Conservation (phyloP, 2,329 filamentous ascomycete species). For the Colletotrichum sojae region DNA sequence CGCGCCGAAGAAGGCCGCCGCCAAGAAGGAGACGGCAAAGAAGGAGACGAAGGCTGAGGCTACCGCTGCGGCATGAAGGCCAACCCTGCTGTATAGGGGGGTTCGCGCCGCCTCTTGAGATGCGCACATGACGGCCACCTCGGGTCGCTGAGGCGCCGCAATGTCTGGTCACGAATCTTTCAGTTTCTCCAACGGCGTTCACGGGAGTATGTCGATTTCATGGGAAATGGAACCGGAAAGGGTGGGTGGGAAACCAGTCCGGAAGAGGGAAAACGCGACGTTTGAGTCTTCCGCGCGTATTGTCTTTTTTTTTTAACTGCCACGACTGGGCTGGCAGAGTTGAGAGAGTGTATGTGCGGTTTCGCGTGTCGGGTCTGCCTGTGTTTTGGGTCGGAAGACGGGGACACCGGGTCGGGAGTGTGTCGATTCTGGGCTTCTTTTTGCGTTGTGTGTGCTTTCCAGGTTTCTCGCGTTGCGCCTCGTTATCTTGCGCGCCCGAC, state of each 20-base stretch:
- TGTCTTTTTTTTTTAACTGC: constrained; percentile 12
- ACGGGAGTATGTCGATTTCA: constrained; percentile 33
- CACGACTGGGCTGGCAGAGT: background rate
- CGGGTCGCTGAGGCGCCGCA: constrained; percentile 13
- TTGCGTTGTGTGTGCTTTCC: constrained; percentile 11
- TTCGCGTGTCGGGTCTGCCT: background rate
- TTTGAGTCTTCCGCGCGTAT: constrained; percentile 2
- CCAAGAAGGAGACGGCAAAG: constrained; percentile 59
- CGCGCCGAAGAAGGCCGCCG: constrained; percentile 60
- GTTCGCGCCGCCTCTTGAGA: background rate
- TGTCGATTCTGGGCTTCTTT: constrained; percentile 7
- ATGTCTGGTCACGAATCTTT: constrained; percentile 38
- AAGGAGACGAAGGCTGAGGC: constrained; percentile 40
- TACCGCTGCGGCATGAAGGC: constrained; percentile 34
- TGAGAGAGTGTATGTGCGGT: background rate
- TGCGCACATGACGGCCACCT: constrained; percentile 1
- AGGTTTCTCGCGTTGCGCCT: constrained; percentile 10
- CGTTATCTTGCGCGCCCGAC: constrained; percentile 9
- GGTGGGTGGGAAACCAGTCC: constrained; percentile 32
- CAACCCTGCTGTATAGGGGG: background rate
- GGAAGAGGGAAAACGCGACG: constrained; percentile 30
- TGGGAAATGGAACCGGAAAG: constrained; percentile 36
- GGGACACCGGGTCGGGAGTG: constrained; percentile 18
- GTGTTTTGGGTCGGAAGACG: constrained; percentile 12
- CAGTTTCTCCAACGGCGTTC: constrained; percentile 35